These are phyloP conservation scores for Sicyos baderoa DNA, from an alignment of 306 rosid genomes.

Conservation along the genomic window DNA sequence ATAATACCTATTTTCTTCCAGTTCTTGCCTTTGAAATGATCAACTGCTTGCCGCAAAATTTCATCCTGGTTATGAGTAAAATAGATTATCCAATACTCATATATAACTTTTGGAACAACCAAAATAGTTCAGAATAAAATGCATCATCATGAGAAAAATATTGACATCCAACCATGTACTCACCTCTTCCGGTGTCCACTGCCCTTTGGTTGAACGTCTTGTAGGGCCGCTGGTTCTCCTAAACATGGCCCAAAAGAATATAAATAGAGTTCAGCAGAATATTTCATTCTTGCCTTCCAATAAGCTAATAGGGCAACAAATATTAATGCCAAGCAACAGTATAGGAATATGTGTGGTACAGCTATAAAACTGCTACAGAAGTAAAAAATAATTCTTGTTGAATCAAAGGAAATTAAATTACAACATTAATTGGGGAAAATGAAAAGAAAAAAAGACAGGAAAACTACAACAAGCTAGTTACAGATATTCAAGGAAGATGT, in stretches of 20 bases:
- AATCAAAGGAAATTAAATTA: not conserved
- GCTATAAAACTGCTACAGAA: not conserved
- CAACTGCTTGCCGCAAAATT: conserved; percentile 66
- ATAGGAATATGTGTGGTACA: conserved; percentile 2
- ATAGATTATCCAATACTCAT: not conserved
- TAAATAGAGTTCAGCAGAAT: conserved; percentile 1
- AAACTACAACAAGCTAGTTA: not conserved
- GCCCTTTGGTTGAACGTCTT: conserved; percentile 23
- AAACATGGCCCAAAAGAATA: not conserved
- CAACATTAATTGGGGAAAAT: not conserved
- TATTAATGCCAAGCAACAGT: not conserved
- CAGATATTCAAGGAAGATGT: not conserved
- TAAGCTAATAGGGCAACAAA: not conserved
- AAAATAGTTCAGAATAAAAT: not conserved
- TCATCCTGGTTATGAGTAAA: conserved; percentile 55
- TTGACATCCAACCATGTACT: not conserved
- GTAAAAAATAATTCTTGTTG: not conserved
- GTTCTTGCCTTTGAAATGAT: conserved; percentile 85
- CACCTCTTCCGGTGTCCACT: conserved; percentile 23
- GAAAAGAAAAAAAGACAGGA: not conserved
- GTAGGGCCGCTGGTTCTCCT: conserved; percentile 24
- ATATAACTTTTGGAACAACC: not conserved
- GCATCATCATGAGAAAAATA: not conserved
- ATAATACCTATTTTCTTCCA: conserved; percentile 94
- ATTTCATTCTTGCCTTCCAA: not conserved